Conservation (phyloP, 208 protist species). For the Trypanosoma rangeli region DNA sequence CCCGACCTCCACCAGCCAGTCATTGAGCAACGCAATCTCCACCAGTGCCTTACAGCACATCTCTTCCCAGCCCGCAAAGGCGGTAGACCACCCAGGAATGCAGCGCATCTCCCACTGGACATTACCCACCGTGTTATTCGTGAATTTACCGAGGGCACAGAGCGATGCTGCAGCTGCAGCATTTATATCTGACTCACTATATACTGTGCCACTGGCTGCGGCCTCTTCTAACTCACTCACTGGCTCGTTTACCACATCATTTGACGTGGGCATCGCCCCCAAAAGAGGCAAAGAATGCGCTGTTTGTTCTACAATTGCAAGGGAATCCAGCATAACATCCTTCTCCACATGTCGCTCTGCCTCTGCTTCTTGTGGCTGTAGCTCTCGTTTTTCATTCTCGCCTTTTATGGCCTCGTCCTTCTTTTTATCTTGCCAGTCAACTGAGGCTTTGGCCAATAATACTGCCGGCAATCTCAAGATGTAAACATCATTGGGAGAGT, state of each 20-base stretch:
- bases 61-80: constrained; percentile 56
- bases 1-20: constrained; percentile 58
- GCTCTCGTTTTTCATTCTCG: neutral
- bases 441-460: constrained; percentile 3
- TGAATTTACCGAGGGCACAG: constrained; percentile 71
- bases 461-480: constrained; percentile 7
- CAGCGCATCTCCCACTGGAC: constrained; percentile 68
- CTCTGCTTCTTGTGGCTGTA: neutral
- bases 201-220: neutral
- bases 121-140: constrained; percentile 38
- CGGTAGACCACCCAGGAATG: constrained; percentile 40
- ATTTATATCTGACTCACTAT: constrained; percentile 30
- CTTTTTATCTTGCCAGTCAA: constrained; percentile 5
- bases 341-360: neutral
- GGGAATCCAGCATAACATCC: neutral
- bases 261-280: neutral
- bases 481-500: neutral
- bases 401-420: neutral
- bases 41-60: constrained; percentile 62
- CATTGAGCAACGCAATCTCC: constrained; percentile 70
- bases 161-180: constrained; percentile 55
- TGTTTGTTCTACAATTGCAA: neutral
- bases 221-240: neutral
- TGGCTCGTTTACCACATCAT: neutral
- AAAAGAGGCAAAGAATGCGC: neutral